phyloP scores from a whole-genome alignment of 208 protist genomes.

The Trypanosomatidae sp. region DNA sequence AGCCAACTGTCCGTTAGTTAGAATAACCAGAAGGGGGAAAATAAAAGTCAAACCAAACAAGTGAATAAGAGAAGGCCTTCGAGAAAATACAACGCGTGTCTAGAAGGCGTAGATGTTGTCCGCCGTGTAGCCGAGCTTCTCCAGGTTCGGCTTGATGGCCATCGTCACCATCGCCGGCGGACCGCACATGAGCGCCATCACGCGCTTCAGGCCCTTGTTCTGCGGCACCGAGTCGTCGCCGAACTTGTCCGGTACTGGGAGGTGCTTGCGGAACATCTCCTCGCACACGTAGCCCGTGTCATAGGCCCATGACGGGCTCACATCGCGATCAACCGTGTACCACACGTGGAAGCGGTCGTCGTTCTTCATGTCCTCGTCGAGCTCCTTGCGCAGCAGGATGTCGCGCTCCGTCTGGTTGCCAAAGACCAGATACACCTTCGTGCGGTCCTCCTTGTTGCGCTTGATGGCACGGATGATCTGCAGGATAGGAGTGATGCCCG shows the following conservation, averaged over 20 bases:
- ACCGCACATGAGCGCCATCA: conserved; percentile 85
- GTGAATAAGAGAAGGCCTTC: no score
- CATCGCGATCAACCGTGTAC: conserved; percentile 72
- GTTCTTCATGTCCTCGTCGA: conserved; percentile 63
- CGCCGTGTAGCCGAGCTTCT: conserved; percentile 67
- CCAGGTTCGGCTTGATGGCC: conserved; percentile 80
- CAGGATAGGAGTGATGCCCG: conserved; percentile 93
- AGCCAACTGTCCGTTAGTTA: no score
- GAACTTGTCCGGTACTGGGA: conserved; percentile 41
- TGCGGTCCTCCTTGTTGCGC: conserved; percentile 68
- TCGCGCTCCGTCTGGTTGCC: conserved; percentile 90
- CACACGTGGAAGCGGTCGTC: conserved; percentile 62
- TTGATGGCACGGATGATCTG: conserved; percentile 91
- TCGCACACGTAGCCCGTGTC: conserved; percentile 63
- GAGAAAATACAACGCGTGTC: background rate
- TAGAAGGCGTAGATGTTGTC: conserved; percentile 80
- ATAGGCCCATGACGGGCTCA: conserved; percentile 60
- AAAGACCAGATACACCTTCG: conserved; percentile 86
- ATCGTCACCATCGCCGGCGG: conserved; percentile 86
- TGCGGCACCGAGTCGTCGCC: conserved; percentile 27
- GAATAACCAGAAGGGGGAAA: no score
- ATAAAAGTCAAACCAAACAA: no score
- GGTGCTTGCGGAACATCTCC: conserved; percentile 73
- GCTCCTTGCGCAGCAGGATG: conserved; percentile 88
- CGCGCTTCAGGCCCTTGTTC: conserved; percentile 30